Conservation (phyloP, 306 rosid genomes). For the Parietaria judaica region DNA sequence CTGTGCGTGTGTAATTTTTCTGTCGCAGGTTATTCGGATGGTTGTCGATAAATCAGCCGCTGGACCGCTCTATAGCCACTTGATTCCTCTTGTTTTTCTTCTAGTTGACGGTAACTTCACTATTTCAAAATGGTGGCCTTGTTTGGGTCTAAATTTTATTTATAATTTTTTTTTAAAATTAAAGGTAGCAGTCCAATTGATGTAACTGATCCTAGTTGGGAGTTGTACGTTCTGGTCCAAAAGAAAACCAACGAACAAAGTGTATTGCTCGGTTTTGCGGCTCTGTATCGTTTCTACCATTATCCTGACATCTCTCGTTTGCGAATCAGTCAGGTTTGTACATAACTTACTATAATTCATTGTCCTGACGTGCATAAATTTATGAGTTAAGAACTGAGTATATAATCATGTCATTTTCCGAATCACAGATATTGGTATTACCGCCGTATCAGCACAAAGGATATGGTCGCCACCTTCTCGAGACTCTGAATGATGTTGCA, state of each 20-base stretch:
- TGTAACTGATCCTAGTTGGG: slow-evolving; percentile 76
- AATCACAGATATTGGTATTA: slow-evolving; percentile 62
- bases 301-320: slow-evolving; percentile 70
- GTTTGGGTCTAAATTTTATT: neutral
- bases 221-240: slow-evolving; percentile 63
- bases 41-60: slow-evolving; percentile 62
- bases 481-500: slow-evolving; percentile 59
- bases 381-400: neutral
- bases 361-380: neutral
- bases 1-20: neutral
- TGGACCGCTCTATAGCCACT: slow-evolving; percentile 68
- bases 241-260: slow-evolving; percentile 40
- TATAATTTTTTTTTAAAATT: neutral
- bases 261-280: slow-evolving; percentile 71
- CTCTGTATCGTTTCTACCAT: slow-evolving; percentile 80
- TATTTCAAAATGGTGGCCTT: neutral
- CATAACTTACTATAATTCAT: slow-evolving; percentile 9
- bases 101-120: slow-evolving; percentile 72
- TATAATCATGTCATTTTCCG: slow-evolving; percentile 3
- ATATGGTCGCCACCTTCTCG: slow-evolving; percentile 68
- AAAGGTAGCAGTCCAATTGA: slow-evolving; percentile 91
- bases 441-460: slow-evolving; percentile 90
- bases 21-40: slow-evolving; percentile 66
- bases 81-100: slow-evolving; percentile 81
- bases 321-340: slow-evolving; percentile 76